phyloP scores from a whole-genome alignment of 257 asterid genomes.

The Solanum okadae region DNA sequence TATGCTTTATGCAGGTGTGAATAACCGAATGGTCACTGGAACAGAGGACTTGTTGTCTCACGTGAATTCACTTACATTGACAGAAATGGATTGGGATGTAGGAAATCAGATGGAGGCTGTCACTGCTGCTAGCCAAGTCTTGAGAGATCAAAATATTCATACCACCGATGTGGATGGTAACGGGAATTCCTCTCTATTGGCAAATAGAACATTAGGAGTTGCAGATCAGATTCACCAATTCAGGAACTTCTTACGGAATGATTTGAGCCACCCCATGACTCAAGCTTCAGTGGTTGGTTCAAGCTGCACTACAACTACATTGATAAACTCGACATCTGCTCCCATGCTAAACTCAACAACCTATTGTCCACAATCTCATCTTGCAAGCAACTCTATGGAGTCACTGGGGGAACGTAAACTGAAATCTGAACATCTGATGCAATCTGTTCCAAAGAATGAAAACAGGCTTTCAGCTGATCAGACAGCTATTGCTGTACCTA shows the following conservation, averaged over 20 bases:
- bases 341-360: constrained; percentile 73
- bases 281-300: constrained; percentile 69
- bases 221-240: constrained; percentile 52
- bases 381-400: constrained; percentile 18
- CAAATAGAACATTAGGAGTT: constrained; percentile 27
- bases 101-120: constrained; percentile 46
- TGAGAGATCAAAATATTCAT: constrained; percentile 35
- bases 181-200: constrained; percentile 33
- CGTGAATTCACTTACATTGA: constrained; percentile 67
- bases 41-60: constrained; percentile 57
- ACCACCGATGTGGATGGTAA: constrained; percentile 44
- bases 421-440: constrained; percentile 20
- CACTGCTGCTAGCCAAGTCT: constrained; percentile 36
- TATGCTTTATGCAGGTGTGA: constrained; percentile 51
- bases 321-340: constrained; percentile 59
- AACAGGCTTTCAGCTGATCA: constrained; percentile 26
- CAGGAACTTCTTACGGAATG: constrained; percentile 55
- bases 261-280: constrained; percentile 59
- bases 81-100: constrained; percentile 68
- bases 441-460: constrained; percentile 26
- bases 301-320: constrained; percentile 67
- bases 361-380: constrained; percentile 45
- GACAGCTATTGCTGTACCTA: constrained; percentile 17
- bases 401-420: constrained; percentile 28
- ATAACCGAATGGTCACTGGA: constrained; percentile 40